Conservation (phyloP, 75 land plant species). For the Picea sitchensis region DNA sequence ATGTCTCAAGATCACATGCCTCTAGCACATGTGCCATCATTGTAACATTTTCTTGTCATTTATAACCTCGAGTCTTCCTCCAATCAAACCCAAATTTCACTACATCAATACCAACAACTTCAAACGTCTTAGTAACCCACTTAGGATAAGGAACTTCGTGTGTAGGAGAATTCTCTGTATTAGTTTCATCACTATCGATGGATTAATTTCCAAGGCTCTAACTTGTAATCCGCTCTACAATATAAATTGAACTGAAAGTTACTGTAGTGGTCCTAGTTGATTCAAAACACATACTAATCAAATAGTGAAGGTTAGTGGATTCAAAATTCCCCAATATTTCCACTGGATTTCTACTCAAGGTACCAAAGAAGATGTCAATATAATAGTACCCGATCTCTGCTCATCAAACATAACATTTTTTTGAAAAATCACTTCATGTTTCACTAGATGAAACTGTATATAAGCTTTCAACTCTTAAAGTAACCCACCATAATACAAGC, state of each 20-base stretch:
- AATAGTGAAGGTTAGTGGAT: no score
- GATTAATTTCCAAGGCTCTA: background rate
- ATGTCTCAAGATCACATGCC: background rate
- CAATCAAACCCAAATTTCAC: background rate
- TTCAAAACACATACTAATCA: no score
- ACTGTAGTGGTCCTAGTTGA: background rate
- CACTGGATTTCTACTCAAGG: background rate
- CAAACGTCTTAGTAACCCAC: background rate
- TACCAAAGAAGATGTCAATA: background rate
- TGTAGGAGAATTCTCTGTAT: background rate
- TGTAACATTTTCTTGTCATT: background rate
- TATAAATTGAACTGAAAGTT: no score
- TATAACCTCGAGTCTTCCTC: background rate
- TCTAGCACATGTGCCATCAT: background rate
- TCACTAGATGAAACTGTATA: background rate
- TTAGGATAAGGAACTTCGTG: background rate
- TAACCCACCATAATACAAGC: background rate
- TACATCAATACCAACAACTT: background rate
- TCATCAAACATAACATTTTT: conserved; percentile 2
- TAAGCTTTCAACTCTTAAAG: background rate
- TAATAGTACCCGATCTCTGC: background rate
- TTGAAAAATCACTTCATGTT: no score
- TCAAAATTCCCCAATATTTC: background rate
- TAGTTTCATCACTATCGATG: background rate
- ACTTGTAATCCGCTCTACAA: background rate